Evolutionary conservation across 148 eudicot genomes (phyloP).

Genomic region (Chenopodium album): DNA sequence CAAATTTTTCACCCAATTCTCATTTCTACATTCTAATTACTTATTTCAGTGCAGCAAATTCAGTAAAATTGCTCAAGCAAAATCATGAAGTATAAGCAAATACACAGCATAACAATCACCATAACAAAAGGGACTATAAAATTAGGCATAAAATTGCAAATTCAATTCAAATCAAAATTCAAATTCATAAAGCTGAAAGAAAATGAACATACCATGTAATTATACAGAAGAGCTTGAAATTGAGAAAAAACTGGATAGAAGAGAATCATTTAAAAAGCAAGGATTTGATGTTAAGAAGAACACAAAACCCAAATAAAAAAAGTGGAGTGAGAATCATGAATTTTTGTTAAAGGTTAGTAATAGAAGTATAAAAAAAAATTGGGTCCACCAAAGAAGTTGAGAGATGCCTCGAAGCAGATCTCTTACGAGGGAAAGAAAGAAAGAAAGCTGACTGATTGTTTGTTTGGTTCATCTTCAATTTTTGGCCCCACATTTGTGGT

Average conservation of each 20-base stretch:
- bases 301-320: background rate
- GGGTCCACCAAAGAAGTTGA: background rate
- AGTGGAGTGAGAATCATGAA: background rate
- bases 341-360: no score
- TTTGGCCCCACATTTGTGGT: background rate
- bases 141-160: background rate
- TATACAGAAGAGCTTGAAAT: background rate
- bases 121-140: background rate
- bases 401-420: background rate
- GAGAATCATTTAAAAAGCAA: background rate
- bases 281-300: background rate
- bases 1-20: background rate
- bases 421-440: background rate
- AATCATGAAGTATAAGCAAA: background rate
- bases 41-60: background rate
- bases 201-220: background rate
- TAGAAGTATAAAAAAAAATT: background rate
- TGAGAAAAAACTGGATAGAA: background rate
- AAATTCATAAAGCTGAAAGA: background rate
- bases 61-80: background rate
- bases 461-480: background rate
- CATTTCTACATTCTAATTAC: background rate
- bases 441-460: background rate
- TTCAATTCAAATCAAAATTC: background rate
- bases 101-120: background rate